Base-by-base conservation (phyloP, 169 alveolate species). In the Plasmodium vinckei region DNA sequence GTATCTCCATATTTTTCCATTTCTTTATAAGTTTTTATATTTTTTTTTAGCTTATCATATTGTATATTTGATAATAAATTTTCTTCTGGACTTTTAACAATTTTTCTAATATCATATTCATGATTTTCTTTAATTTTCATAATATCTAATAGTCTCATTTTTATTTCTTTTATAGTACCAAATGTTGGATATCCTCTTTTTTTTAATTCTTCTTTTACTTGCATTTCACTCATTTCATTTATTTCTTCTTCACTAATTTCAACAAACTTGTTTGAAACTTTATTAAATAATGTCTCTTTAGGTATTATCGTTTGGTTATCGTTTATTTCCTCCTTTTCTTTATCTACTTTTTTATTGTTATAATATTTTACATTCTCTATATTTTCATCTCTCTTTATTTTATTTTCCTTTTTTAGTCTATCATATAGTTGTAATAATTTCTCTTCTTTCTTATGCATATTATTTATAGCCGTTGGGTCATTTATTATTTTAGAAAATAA, bases 181-280 rank as follows among this genome's bases (percentile, higher is more conserved):
- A 82, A 82, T 17, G 84, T 67, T 56, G 90, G 90, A 59, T 82
- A 82, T 9, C 82, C 82, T 46, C 90, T 65, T 65, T 82, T 82
- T 59, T 82, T 65, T 25, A 82, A 46, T n/a, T 82, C 90, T 1
- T 82, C 90, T 33, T 49, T 27, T 10, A 49, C 46, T 53, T 82
- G 84, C 1, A 27, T 10, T 42, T 82, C 84, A 27, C 90, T 82
- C 91, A 60, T 84, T 68, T 84, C 75, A 19, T 69, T 47, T 3
- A 61, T 84, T 44, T 84, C 61, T 46, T 84, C 70, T 61, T 63
- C 84, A 9, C 33, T 46, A 9, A 84, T 49, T 57, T 84, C 69
- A 9, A 84, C 57, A 47, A 63, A 63, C n/a, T 84, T 61, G 6
- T 60, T 54, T 12, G 44, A 6, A 1, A 27, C 59, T n/a, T 44